Evolutionary conservation across 169 alveolate genomes (phyloP), one percentile per base, ranked within the genome.

Genomic region (Eimeria mitis): DNA sequence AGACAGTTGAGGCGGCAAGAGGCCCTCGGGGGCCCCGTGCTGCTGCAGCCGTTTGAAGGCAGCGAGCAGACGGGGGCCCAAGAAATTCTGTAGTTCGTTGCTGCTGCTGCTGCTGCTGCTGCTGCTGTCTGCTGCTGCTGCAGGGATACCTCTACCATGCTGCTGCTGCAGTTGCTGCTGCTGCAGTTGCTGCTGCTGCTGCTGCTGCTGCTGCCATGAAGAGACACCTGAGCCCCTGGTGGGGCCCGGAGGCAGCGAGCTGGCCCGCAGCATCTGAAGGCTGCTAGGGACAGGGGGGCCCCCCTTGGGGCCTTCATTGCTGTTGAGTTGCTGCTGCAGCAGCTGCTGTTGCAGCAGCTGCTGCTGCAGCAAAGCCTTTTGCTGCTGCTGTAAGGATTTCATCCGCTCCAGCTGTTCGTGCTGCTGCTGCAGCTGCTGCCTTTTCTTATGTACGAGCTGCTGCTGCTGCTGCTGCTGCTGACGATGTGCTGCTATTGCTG

Each of bases 61-160:
- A n/a, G 91, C 91, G 40, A 54, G 37, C 61, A 84, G 61, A 52
- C 73, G 91, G 59, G 91, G 78, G 63, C 78, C 91, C 91, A 84
- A 21, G 63, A 84, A 16, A 59, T 44, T 14, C 61, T 54, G 25
- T 2, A 84, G 76, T 23, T 37, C 52, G 75, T 44, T 56, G n/a
- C 75, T 52, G 87, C 63, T 42, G 52, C 61, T 75, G 85, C 88
- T 49, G 88, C 88, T 78, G 88, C 88, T 76, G 87, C 63, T 44
- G 89, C 89, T 40, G 52, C 11, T 31, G 83, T 61, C 68, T 49
- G 89, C 89, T 40, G 31, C 4, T 31, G 83, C 34, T 5, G 52
- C 83, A 21, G 21, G 25, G 54, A 31, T 4, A 28, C 52, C 34
- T 71, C 14, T 71, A 31, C 56, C 47, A 3, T 31, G 76, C 76